A percentile compares a stretch with the other conserved stretches of the same genome.
These are phyloP conservation scores for Kluyveromyces wickerhamii DNA, from an alignment of 805 yeast species.

Conservation along the genomic window DNA sequence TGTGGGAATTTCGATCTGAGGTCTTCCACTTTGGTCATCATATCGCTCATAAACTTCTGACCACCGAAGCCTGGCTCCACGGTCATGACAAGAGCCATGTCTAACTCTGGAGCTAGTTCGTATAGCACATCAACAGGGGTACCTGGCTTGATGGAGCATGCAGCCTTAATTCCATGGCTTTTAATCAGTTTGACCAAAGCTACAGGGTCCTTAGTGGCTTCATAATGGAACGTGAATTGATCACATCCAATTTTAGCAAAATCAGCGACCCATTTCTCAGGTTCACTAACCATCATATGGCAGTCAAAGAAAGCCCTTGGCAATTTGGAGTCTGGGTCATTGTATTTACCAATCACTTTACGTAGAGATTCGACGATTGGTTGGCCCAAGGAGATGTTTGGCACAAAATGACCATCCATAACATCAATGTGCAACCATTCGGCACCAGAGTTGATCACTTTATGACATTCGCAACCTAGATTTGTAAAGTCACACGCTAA, in stretches of 20 bases:
- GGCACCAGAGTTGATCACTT: conserved; percentile 70
- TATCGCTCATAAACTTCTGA: conserved; percentile 86
- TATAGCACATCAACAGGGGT: conserved; percentile 79
- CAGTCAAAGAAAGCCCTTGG: conserved; percentile 71
- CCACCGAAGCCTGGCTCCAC: conserved; percentile 99
- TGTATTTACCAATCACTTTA: conserved; percentile 61
- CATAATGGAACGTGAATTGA: conserved; percentile 93
- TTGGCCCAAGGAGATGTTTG: conserved; percentile 90
- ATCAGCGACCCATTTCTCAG: conserved; percentile 90
- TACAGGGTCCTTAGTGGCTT: conserved; percentile 74
- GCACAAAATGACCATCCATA: conserved; percentile 99
- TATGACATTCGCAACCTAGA: conserved; percentile 79
- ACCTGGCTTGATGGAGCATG: conserved; percentile 89
- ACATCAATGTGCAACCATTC: conserved; percentile 98
- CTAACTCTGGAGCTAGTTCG: conserved; percentile 68
- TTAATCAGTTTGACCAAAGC: conserved; percentile 70
- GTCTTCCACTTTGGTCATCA: conserved; percentile 91
- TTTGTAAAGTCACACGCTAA: conserved; percentile 88
- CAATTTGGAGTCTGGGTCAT: conserved; percentile 33
- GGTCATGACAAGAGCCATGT: conserved; percentile 96
- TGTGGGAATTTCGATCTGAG: conserved; percentile 69
- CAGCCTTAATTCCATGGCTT: conserved; percentile 80
- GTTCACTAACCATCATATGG: conserved; percentile 95
- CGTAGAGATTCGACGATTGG: conserved; percentile 78
- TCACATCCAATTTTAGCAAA: conserved; percentile 93